Evolutionary conservation across 2,329 filamentous ascomycete species (phyloP).

Genomic region (Bipolaris sorokiniana): DNA sequence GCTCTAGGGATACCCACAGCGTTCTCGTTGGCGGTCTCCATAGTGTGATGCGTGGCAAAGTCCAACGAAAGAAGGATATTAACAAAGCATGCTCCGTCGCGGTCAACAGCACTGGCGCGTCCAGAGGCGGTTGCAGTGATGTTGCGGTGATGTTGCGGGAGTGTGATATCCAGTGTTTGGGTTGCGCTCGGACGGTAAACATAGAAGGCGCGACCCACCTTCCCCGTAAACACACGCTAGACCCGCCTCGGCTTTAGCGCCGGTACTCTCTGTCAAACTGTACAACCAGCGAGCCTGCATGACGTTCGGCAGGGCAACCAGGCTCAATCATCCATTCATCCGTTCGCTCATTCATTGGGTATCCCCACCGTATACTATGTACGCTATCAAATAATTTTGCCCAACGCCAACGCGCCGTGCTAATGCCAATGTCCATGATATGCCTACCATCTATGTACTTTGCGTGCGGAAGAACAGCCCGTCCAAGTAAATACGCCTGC

Average conservation of each 20-base stretch:
- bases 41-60: conserved; percentile 7
- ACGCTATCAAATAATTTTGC: not conserved
- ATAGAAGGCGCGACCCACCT: conserved; percentile 10
- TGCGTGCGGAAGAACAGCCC: not conserved
- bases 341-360: conserved; percentile 11
- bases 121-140: conserved; percentile 5
- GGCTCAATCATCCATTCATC: conserved; percentile 8
- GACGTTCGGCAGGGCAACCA: not conserved
- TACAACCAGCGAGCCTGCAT: not conserved
- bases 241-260: not conserved
- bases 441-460: not conserved
- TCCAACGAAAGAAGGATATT: conserved; percentile 13
- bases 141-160: conserved; percentile 8
- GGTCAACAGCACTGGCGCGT: conserved; percentile 13
- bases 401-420: conserved; percentile 11
- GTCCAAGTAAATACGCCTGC: not conserved
- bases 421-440: conserved; percentile 4
- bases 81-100: conserved; percentile 11
- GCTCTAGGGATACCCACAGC: conserved; percentile 28
- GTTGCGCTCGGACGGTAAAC: conserved; percentile 18
- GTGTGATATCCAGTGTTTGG: conserved; percentile 18
- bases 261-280: not conserved
- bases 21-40: conserved; percentile 40
- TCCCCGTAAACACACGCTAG: conserved; percentile 10
- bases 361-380: conserved; percentile 3